Percentiles rank a stretch among this genome's conserved stretches.
phyloP scores from a whole-genome alignment of 2,329 filamentous ascomycete species.

The Lachnellula subtilissima region DNA sequence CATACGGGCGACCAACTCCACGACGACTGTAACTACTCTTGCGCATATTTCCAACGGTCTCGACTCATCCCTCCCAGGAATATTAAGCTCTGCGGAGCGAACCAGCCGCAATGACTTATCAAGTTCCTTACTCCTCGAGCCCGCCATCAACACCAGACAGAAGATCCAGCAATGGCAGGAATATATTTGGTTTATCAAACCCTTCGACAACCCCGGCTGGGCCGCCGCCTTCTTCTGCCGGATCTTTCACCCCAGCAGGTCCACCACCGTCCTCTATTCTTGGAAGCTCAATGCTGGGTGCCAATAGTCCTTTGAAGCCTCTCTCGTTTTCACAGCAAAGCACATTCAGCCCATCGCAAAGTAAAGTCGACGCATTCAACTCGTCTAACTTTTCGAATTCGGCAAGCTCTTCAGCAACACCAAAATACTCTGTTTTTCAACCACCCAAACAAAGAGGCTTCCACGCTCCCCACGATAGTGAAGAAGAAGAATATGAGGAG shows the following conservation, averaged over 20 bases:
- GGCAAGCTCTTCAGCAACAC: slow-evolving; percentile 14
- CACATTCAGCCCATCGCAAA: slow-evolving; percentile 16
- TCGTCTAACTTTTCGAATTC: slow-evolving; percentile 18
- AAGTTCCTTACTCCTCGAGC: slow-evolving; percentile 28
- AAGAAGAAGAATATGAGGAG: slow-evolving; percentile 38
- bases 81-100: slow-evolving; percentile 1
- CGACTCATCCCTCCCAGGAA: neutral
- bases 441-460: slow-evolving; percentile 18
- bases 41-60: neutral
- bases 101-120: slow-evolving; percentile 19
- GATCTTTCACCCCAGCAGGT: slow-evolving; percentile 53
- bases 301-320: slow-evolving; percentile 22
- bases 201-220: slow-evolving; percentile 55
- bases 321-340: slow-evolving; percentile 34
- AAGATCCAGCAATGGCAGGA: slow-evolving; percentile 24
- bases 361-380: slow-evolving; percentile 17
- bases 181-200: slow-evolving; percentile 28
- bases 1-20: neutral
- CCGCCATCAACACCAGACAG: slow-evolving; percentile 35
- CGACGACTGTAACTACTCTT: neutral
- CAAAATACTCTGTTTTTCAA: slow-evolving; percentile 47
- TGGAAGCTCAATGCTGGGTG: slow-evolving; percentile 44
- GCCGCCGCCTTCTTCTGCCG: slow-evolving; percentile 46
- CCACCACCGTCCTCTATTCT: slow-evolving; percentile 47
- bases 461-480: slow-evolving; percentile 30